Evolutionary conservation across 2,329 filamentous ascomycete species (phyloP).

Genomic region (Myriosclerotinia scirpicola): DNA sequence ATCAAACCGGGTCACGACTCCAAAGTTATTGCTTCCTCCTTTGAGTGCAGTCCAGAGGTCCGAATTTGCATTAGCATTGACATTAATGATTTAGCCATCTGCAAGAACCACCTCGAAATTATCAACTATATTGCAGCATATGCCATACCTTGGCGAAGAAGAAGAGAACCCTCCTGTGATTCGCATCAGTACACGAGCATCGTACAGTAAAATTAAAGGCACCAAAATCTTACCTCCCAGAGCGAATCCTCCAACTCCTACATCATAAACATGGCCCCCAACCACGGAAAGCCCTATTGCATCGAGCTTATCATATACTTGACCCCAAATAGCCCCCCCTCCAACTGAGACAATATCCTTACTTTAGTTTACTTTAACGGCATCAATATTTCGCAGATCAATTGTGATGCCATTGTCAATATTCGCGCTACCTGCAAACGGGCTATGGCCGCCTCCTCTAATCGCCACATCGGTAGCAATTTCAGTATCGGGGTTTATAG

Average conservation of each 20-base stretch:
- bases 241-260: slow-evolving; percentile 27
- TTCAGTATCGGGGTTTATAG: slow-evolving; percentile 22
- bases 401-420: slow-evolving; percentile 52
- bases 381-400: slow-evolving; percentile 44
- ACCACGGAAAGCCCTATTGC: slow-evolving; percentile 23
- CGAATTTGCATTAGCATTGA: slow-evolving; percentile 45
- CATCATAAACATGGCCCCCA: slow-evolving; percentile 25
- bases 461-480: slow-evolving; percentile 30
- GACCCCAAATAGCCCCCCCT: slow-evolving; percentile 43
- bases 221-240: background rate
- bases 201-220: slow-evolving; percentile 26
- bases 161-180: slow-evolving; percentile 22
- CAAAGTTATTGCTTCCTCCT: slow-evolving; percentile 48
- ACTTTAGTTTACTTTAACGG: slow-evolving; percentile 36
- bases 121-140: background rate
- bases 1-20: slow-evolving; percentile 50
- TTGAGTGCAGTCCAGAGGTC: slow-evolving; percentile 56
- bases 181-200: slow-evolving; percentile 26
- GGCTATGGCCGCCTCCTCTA: slow-evolving; percentile 33
- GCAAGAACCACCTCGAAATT: slow-evolving; percentile 41
- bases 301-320: slow-evolving; percentile 28
- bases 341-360: slow-evolving; percentile 41
- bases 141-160: background rate
- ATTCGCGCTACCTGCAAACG: slow-evolving; percentile 49
- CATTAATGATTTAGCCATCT: slow-evolving; percentile 50